A percentile compares a stretch with the other conserved stretches of the same genome.
These are phyloP conservation scores for Pichia pseudocactophila DNA, from an alignment of 805 yeast species.

Conservation along the genomic window DNA sequence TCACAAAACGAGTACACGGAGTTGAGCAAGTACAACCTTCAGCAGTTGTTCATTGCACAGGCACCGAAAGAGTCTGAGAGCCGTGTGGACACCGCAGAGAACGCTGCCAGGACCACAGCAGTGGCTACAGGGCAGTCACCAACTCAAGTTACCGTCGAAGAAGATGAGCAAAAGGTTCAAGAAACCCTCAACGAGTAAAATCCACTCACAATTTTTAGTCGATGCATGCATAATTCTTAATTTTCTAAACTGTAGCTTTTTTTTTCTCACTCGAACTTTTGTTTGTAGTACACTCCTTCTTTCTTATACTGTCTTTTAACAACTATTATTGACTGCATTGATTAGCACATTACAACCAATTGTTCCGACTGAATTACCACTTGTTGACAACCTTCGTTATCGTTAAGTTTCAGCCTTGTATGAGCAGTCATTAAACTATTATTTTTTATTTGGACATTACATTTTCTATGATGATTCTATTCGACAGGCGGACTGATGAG, in stretches of 20 bases:
- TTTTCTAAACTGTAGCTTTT: too few species aligned
- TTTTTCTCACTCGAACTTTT: too few species aligned
- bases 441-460: neutral
- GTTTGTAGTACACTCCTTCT: too few species aligned
- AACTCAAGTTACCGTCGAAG: too few species aligned
- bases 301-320: neutral
- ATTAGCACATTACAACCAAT: conserved; percentile 43
- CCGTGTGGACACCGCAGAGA: neutral
- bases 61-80: neutral
- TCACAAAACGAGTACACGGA: conserved; percentile 42
- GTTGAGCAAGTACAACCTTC: conserved; percentile 66
- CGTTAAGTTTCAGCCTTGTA: conserved; percentile 61
- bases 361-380: conserved; percentile 49
- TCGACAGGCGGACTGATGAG: conserved; percentile 47
- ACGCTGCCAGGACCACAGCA: too few species aligned
- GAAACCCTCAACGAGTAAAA: too few species aligned
- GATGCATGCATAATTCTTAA: too few species aligned
- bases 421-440: conserved; percentile 27
- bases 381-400: conserved; percentile 43
- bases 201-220: too few species aligned
- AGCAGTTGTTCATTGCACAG: conserved; percentile 47
- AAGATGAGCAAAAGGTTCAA: too few species aligned
- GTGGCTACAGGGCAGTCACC: too few species aligned
- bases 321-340: conserved; percentile 26
- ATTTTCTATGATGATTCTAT: conserved; percentile 24